phyloP scores from a whole-genome alignment of 495 filamentous ascomycete species.

The Halenospora varia region DNA sequence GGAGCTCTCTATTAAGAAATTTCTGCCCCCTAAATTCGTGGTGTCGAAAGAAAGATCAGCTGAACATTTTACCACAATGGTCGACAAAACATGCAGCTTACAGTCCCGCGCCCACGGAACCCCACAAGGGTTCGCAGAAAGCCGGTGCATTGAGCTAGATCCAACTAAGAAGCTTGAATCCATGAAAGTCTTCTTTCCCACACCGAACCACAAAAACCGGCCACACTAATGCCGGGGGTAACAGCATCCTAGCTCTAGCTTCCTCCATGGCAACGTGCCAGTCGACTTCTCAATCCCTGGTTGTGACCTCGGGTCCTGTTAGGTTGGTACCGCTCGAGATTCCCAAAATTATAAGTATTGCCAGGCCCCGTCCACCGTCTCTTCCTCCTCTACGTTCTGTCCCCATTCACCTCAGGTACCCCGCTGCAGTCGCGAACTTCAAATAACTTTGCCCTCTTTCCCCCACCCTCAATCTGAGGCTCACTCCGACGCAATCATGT shows the following conservation, averaged over 20 bases:
- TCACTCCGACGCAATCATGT: slow-evolving; percentile 2
- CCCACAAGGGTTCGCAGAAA: not conserved
- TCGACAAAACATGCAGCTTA: not conserved
- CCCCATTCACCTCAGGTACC: not conserved
- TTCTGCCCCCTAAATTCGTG: too few species aligned
- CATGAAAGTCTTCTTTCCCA: not conserved
- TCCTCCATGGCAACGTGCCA: not conserved
- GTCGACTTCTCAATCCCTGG: not conserved
- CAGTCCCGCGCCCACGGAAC: not conserved
- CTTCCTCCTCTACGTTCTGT: too few species aligned
- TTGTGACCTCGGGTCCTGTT: too few species aligned
- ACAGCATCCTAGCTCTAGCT: not conserved
- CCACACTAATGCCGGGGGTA: too few species aligned
- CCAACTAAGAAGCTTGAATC: not conserved
- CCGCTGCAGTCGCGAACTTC: not conserved
- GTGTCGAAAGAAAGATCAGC: too few species aligned
- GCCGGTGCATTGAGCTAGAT: too few species aligned
- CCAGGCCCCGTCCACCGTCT: not conserved
- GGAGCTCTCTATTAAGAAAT: too few species aligned
- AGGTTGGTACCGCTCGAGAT: not conserved
- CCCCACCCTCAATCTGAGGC: not conserved
- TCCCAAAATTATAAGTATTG: not conserved
- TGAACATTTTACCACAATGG: not conserved
- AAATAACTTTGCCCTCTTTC: not conserved
- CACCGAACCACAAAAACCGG: not conserved